Percentiles rank a stretch among this genome's conserved stretches.
Conservation (phyloP, 2,329 filamentous ascomycete species). For the Hypoxylon sp. region DNA sequence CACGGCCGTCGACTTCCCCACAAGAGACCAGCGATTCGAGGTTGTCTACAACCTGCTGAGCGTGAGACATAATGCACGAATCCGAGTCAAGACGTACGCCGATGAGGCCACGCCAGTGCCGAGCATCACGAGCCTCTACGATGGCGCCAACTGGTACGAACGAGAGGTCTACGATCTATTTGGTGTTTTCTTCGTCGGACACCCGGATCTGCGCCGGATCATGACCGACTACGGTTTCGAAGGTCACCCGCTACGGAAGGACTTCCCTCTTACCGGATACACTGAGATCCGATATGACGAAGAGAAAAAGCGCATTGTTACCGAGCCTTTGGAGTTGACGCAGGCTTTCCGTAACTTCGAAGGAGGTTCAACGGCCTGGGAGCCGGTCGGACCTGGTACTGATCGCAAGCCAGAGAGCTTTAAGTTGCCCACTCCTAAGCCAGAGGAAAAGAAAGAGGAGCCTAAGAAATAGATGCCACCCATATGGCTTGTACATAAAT, state of each 20-base stretch:
- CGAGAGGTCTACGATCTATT: conserved; percentile 98
- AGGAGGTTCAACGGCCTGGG: conserved; percentile 82
- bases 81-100: conserved; percentile 98
- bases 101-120: conserved; percentile 96
- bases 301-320: conserved; percentile 99
- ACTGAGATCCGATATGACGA: conserved; percentile 98
- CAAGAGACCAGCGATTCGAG: conserved; percentile 95
- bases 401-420: conserved; percentile 88
- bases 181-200: conserved; percentile 94
- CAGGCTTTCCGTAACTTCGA: conserved; percentile 99
- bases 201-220: conserved; percentile 95
- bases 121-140: conserved; percentile 86
- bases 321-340: conserved; percentile 96
- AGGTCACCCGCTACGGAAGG: conserved; percentile 95
- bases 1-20: conserved; percentile 96
- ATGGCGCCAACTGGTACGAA: conserved; percentile 99
- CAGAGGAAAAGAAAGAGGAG: conserved; percentile 91
- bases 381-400: conserved; percentile 76
- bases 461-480: conserved; percentile 82
- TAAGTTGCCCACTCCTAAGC: conserved; percentile 95
- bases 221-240: conserved; percentile 99
- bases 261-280: conserved; percentile 98
- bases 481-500: conserved; percentile 54
- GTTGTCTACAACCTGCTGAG: conserved; percentile 98
- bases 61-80: conserved; percentile 95